Evolutionary conservation across 306 rosid species (phyloP), one percentile per base, ranked within the genome.

Genomic region (Vigna unguiculata): DNA sequence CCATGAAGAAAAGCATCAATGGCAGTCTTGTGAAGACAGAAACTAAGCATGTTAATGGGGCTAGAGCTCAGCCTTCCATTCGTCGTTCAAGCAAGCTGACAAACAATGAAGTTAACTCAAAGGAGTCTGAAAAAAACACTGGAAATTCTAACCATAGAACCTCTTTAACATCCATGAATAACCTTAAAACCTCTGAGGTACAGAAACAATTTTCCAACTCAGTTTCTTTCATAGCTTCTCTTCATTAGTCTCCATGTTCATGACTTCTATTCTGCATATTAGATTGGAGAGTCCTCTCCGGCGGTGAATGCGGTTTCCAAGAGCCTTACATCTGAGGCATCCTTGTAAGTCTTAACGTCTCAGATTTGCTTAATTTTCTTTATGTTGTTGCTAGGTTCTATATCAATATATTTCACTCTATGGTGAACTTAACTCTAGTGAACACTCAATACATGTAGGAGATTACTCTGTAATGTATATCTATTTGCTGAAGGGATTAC

Each of bases 1-100:
- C 72, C 59, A 74, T 88, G 86, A 92, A 85, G 87, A 94, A 90
- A 82, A 94, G 90, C 76, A 54, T 84, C 34, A 90, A 88, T 74
- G 91, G 82, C 32, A 62, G 80, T 68, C 83, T 79, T 2, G 51
- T 46, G 77, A 90, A 90, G 84, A 72, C 55, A 25, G 86, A 80
- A 66, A 66, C 57, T 45, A 90, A 83, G 76, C 77, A 77, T 24
- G 80, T 43, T 65, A 78, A 83, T 71, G 90, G 82, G 49, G 76
- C 74, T 40, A 89, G 74, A 72, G 51, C 85, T 6, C 87, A 84
- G 79, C 46, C 83, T 60, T 79, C 91, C 5, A 45, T 80, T 81
- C 82, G 84, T 62, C 78, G 48, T 71, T 78, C 77, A 43, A 88
- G 57, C 65, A 90, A 71, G 84, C 83, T 70, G 76, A 83, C 85